Evolutionary conservation across 495 filamentous ascomycete species (phyloP).

Genomic region (Clavariopsis aquatica): DNA sequence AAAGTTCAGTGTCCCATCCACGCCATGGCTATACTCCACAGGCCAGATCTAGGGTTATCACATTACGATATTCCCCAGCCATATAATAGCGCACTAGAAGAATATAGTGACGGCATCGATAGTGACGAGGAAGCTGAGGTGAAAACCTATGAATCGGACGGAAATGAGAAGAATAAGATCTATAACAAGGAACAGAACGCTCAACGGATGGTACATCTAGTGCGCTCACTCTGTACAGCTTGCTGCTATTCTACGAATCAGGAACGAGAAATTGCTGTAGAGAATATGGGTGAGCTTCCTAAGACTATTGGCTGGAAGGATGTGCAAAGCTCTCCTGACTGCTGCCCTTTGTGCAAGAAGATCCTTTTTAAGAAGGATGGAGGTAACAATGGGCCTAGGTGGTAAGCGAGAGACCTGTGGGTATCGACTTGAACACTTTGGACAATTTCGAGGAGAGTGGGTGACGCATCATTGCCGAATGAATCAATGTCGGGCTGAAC

Average conservation of each 20-base stretch:
- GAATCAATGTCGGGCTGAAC: too few species aligned
- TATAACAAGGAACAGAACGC: background rate
- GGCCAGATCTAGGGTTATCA: background rate
- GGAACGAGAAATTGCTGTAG: background rate
- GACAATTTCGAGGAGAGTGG: too few species aligned
- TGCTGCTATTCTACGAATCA: background rate
- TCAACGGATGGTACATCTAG: background rate
- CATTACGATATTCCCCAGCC: background rate
- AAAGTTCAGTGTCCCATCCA: background rate
- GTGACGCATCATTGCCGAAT: too few species aligned
- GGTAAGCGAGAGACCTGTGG: background rate
- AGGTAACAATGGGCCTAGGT: background rate
- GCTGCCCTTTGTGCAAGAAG: conserved; percentile 10
- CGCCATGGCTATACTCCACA: background rate
- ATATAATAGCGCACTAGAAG: background rate
- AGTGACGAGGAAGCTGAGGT: background rate
- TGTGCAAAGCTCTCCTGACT: background rate
- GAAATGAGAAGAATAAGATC: background rate
- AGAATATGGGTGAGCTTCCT: background rate
- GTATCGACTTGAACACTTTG: background rate
- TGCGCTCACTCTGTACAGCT: background rate
- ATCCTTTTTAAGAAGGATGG: conserved; percentile 11
- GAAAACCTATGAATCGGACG: background rate
- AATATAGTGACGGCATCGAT: background rate
- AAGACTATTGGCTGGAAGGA: conserved; percentile 5